Evolutionary conservation across 352 stramenopile genomes (phyloP), one percentile per base, ranked within the genome.

Genomic region (Phytophthora foliorum): DNA sequence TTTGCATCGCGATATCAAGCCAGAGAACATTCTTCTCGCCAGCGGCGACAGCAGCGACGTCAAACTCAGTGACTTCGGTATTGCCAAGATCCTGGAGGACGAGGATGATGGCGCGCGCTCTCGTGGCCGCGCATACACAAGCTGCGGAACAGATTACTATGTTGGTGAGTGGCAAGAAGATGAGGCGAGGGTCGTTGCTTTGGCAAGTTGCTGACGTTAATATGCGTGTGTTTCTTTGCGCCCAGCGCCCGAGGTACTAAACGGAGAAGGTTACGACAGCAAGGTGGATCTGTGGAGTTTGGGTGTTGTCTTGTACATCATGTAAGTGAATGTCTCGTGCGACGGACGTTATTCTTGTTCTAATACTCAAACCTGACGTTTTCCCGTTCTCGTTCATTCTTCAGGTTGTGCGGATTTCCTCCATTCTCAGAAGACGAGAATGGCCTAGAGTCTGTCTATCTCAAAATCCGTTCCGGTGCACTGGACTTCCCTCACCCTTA

Each of bases 281-380:
- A 95, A 94, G 72, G 87, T 96, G 54, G 87, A 96, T 55, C 45
- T 94, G 21, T 96, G 89, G 89, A 95, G 87, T 76, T 78, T 93
- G 38, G 89, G 89, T 25, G 87, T 96, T 53, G 89, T 96, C 16
- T 79, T 93, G 45, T 96, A 96, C 72, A 95, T 96, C 69, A 96
- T 96, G 88, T 90, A 78, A 63, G 80, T 68, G 24, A 44, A 22
- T 64, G 1, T 34, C 7, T 48, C 32, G 10, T n/a, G 21, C 36
- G 16, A 55, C 55, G 6, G 29, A 8, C 13, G 29, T 32, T 6
- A 10, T 46, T 45, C 29, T 25, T 22, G 21, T 38, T 31, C 2
- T 24, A 41, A 36, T 42, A 42, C 41, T 64, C 1, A 49, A 38
- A 41, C 54, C 16, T 65, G 24, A 49, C 32, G 16, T 13, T 54